A percentile compares a stretch with the other conserved stretches of the same genome.
Conservation (phyloP, 768 basidiomycete genomes). For the Psilocybe sp. region DNA sequence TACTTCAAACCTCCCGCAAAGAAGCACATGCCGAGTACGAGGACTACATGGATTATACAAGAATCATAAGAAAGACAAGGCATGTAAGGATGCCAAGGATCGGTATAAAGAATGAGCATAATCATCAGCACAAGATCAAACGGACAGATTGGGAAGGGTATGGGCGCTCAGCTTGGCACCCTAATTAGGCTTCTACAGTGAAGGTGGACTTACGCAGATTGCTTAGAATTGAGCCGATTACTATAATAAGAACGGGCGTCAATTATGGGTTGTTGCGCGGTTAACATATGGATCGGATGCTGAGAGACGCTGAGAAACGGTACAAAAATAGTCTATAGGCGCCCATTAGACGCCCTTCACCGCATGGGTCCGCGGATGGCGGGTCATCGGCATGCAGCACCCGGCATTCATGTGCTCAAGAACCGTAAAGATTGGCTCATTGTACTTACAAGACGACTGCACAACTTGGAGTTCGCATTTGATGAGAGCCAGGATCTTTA, state of each 20-base stretch:
- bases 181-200: no score
- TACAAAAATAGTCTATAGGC: no score
- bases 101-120: no score
- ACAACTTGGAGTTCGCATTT: conserved; percentile 69
- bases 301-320: no score
- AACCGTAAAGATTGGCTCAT: conserved; percentile 20
- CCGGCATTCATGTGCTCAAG: no score
- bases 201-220: conserved; percentile 56
- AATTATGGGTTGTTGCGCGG: conserved; percentile 4
- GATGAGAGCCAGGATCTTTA: conserved; percentile 45
- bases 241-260: conserved; percentile 33
- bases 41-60: conserved; percentile 36
- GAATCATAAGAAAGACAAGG: no score
- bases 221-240: conserved; percentile 84
- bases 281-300: neutral
- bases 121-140: conserved; percentile 5
- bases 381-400: no score
- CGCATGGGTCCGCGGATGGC: no score
- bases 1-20: conserved; percentile 79
- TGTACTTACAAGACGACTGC: conserved; percentile 69
- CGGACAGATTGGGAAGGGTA: conserved; percentile 3
- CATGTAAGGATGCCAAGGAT: no score
- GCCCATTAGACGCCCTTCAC: no score
- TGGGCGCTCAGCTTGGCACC: conserved; percentile 20
- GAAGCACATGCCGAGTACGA: conserved; percentile 89